Base-by-base conservation (phyloP, 352 stramenopile species). In the Pythium aphanidermatum region DNA sequence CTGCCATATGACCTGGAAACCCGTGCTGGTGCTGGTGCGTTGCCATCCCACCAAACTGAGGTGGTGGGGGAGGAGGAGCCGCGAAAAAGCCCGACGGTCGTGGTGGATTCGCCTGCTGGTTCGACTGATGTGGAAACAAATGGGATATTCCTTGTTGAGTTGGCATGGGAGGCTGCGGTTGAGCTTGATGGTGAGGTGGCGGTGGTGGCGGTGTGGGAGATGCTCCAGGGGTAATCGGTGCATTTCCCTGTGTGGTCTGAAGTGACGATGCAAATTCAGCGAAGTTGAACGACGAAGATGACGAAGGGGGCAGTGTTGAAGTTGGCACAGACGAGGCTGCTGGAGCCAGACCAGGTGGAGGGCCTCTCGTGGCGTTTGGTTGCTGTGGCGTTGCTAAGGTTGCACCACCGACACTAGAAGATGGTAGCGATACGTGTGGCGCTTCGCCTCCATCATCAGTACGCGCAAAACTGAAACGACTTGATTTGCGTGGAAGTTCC, bases 391-490 rank as follows among this genome's bases (percentile, higher is more conserved):
- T 46, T n/a, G n/a, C n/a, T n/a, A n/a, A n/a, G n/a, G n/a, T n/a
- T n/a, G n/a, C n/a, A n/a, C n/a, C n/a, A n/a, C n/a, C n/a, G n/a
- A n/a, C n/a, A n/a, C n/a, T n/a, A n/a, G n/a, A n/a, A n/a, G n/a
- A n/a, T n/a, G n/a, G n/a, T n/a, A n/a, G n/a, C n/a, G n/a, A n/a
- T n/a, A n/a, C n/a, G n/a, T n/a, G n/a, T n/a, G n/a, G n/a, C 14
- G 23, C 12, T 14, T 25, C n/a, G 17, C 17, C 20, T 13, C 14
- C 29, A 7, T 40, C 43, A 20, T 32, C 34, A 6, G 51, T 36
- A 20, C 68, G 62, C 17, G 74, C 74, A 55, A 86, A 86, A 17
- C 63, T 72, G 51, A 86, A 86, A 17, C 74, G 74, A 29, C 50
- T 58, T 5, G 74, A 82, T 35, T 74, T 52, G 25, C 46, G 46